These are phyloP conservation scores for Ganoderma meredithae DNA, from an alignment of 1,284 basidiomycete genomes.

Conservation along the genomic window DNA sequence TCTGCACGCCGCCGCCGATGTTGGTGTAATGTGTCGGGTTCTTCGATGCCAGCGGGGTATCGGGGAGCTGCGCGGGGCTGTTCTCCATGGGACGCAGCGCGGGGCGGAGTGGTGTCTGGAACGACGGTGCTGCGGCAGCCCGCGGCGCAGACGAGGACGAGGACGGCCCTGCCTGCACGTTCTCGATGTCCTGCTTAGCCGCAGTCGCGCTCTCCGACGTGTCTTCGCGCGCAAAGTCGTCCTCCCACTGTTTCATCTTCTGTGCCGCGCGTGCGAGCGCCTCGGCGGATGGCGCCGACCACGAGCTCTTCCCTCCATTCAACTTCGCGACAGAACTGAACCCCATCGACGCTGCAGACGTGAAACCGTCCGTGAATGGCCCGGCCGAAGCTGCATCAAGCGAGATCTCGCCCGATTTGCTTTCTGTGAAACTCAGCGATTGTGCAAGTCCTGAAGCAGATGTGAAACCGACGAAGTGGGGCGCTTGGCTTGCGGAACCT, in stretches of 20 bases:
- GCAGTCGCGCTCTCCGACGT: background rate
- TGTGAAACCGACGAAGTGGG: slow-evolving; percentile 24
- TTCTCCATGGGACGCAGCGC: slow-evolving; percentile 54
- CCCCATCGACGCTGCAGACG: slow-evolving; percentile 16
- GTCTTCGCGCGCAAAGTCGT: slow-evolving; percentile 48
- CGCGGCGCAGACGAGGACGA: background rate
- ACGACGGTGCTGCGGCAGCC: slow-evolving; percentile 17
- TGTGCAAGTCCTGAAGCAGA: slow-evolving; percentile 23
- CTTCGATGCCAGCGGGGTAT: slow-evolving; percentile 37
- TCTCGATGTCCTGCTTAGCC: slow-evolving; percentile 20
- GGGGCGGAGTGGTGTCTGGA: slow-evolving; percentile 44
- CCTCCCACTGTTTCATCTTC: slow-evolving; percentile 61
- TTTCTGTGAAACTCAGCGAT: slow-evolving; percentile 13
- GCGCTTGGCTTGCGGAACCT: slow-evolving; percentile 20
- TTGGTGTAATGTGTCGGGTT: slow-evolving; percentile 22
- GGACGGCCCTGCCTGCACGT: slow-evolving; percentile 14
- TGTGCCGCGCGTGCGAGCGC: slow-evolving; percentile 65
- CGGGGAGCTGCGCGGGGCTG: slow-evolving; percentile 30
- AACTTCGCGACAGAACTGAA: slow-evolving; percentile 25
- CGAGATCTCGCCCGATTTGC: background rate
- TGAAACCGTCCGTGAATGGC: slow-evolving; percentile 2
- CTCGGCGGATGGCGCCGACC: slow-evolving; percentile 59
- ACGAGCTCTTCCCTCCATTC: slow-evolving; percentile 29
- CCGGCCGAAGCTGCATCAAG: background rate
- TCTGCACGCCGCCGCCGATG: slow-evolving; percentile 30